Evolutionary conservation across 495 filamentous ascomycete species (phyloP).

Genomic region (Talaromyces nanjingensis): DNA sequence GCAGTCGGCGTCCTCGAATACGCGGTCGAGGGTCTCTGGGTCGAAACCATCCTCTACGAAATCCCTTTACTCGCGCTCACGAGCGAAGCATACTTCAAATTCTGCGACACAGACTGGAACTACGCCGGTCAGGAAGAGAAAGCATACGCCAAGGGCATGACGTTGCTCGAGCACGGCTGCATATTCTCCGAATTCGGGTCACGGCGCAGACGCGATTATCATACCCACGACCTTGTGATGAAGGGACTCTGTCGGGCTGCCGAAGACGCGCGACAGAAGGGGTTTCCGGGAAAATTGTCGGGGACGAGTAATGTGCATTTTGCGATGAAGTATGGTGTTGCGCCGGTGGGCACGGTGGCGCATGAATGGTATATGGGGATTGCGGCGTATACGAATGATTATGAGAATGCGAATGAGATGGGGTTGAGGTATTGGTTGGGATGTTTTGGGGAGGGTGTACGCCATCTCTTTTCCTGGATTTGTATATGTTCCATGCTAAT

Average conservation of each 20-base stretch:
- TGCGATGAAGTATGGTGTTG: constrained; percentile 79
- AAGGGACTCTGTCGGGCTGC: constrained; percentile 69
- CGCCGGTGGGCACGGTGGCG: constrained; percentile 86
- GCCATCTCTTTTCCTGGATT: constrained; percentile 10
- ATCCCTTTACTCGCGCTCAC: constrained; percentile 88
- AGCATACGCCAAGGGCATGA: constrained; percentile 68
- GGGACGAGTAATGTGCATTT: constrained; percentile 97
- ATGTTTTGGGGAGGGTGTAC: constrained; percentile 80
- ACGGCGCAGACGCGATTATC: constrained; percentile 80
- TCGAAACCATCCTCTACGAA: constrained; percentile 95
- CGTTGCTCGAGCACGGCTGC: constrained; percentile 74
- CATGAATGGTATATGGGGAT: constrained; percentile 99
- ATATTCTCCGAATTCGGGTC: constrained; percentile 92
- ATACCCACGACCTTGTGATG: constrained; percentile 90
- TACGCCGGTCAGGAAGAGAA: constrained; percentile 78
- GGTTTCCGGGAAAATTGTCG: constrained; percentile 61
- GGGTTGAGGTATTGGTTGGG: constrained; percentile 81
- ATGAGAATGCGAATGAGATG: constrained; percentile 72
- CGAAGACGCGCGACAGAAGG: constrained; percentile 54
- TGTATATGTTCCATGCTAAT: background rate
- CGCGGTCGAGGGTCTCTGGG: constrained; percentile 72
- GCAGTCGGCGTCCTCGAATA: constrained; percentile 72
- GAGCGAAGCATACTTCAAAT: constrained; percentile 95
- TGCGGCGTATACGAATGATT: constrained; percentile 84
- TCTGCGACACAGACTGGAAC: constrained; percentile 84